phyloP scores from a whole-genome alignment of 192 early-diverging fungal genomes.

The Linnemannia zychae region DNA sequence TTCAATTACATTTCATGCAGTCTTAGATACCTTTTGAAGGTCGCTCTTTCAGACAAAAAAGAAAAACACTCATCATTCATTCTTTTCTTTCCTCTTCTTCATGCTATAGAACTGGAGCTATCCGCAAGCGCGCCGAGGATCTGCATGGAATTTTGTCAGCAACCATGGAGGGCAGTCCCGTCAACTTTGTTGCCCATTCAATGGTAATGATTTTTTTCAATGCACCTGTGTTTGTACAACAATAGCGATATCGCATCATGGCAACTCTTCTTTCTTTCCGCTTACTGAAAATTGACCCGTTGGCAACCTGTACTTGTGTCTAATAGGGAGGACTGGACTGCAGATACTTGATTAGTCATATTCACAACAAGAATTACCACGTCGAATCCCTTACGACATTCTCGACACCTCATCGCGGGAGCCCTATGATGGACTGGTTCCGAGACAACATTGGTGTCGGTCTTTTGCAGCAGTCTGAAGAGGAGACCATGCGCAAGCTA shows the following conservation, averaged over 20 bases:
- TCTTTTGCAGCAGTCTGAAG: constrained; percentile 58
- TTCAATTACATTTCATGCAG: not conserved
- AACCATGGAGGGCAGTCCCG: constrained; percentile 63
- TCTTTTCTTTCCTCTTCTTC: not conserved
- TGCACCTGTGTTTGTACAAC: not conserved
- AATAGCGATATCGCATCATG: not conserved
- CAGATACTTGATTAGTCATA: constrained; percentile 90
- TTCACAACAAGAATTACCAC: constrained; percentile 75
- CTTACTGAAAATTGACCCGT: not conserved
- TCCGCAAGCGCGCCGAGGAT: constrained; percentile 81
- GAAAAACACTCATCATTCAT: not conserved
- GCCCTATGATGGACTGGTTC: constrained; percentile 95
- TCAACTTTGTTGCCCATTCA: constrained; percentile 95
- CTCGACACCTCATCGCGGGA: constrained; percentile 94
- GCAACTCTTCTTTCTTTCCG: not conserved
- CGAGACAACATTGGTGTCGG: constrained; percentile 89
- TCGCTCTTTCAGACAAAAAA: not conserved
- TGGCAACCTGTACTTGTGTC: not conserved
- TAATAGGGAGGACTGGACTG: constrained; percentile 91
- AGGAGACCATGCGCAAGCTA: constrained; percentile 45
- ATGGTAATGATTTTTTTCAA: constrained; percentile 69
- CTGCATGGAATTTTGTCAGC: constrained; percentile 78
- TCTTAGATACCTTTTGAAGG: not conserved
- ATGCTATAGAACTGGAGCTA: constrained; percentile 69
- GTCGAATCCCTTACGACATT: constrained; percentile 91